Evolutionary conservation across 1,284 basidiomycete genomes (phyloP), one percentile per base, ranked within the genome.

Genomic region (Apiotrichum montevideense): DNA sequence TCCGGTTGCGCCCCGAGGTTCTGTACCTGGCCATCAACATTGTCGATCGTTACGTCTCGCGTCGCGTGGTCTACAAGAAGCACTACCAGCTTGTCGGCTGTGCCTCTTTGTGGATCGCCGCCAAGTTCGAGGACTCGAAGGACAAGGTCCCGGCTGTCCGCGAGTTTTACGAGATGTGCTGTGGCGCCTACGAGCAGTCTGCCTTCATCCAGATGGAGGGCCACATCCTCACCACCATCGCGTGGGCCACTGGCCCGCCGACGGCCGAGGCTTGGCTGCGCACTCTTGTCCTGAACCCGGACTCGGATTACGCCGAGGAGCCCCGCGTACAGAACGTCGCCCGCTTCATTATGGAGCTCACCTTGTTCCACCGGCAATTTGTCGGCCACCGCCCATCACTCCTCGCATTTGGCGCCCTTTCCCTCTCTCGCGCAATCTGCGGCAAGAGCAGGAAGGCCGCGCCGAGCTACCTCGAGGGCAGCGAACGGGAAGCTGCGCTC

Each of bases 51-150:
- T 99, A 98, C 77, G 91, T 98, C 35, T 98, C 96, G 52, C 92
- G 94, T 67, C 90, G 96, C 46, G 88, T 98, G 65, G 96, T 98
- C 55, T 98, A 93, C 80, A 93, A 94, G 80, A 96, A 96, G 77
- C 96, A 99, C 79, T 98, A 98, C 76, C 96, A 99, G 74, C 88
- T 99, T 52, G 95, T 98, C 53, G 96, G 96, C 37, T 98, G 96
- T 70, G 91, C 95, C 11, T 93, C 96, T 21, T 83, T 99, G 4
- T 95, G 95, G 92, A 98, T 98, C 67, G 96, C 96, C 5, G 90
- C 96, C 68, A 99, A 99, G 79, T 99, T 96, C 69, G 96, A 99
- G 78, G 96, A 99, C 72, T 88, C 94, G 44, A 98, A 99, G 79
- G 95, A 98, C 74, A 90, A 92, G 59, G 93, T 98, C 2, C 96